Conservation (phyloP, 192 early-diverging fungal genomes). For the Mortierella claussenii region DNA sequence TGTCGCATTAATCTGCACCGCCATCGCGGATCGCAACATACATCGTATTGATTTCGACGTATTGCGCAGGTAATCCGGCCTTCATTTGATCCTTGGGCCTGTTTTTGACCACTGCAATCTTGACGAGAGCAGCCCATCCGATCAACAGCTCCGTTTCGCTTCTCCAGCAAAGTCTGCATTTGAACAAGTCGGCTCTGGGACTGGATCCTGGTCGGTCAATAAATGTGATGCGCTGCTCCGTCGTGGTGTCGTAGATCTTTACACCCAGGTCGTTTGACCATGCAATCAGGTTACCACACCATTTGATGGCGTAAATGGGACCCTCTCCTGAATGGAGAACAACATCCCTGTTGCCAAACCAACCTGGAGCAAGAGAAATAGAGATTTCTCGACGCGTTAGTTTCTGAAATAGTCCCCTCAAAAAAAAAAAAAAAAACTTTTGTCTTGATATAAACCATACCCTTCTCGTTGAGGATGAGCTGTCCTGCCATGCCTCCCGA, state of each 20-base stretch:
- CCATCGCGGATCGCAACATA: constrained; percentile 19
- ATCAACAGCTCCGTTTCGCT: constrained; percentile 80
- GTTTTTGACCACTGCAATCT: constrained; percentile 81
- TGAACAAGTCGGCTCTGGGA: constrained; percentile 84
- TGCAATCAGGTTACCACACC: constrained; percentile 86
- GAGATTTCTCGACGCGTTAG: neutral
- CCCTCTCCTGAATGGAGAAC: constrained; percentile 91
- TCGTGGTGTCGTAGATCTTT: constrained; percentile 82
- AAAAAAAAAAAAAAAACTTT: neutral
- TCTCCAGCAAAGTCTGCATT: constrained; percentile 89
- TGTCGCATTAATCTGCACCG: neutral
- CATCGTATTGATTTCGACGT: constrained; percentile 68
- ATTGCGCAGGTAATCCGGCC: constrained; percentile 53
- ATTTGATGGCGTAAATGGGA: constrained; percentile 86
- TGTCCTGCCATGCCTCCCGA: constrained; percentile 93
- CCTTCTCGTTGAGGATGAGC: constrained; percentile 88
- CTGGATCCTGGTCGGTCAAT: constrained; percentile 82
- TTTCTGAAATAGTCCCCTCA: no score
- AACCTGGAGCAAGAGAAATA: constrained; percentile 55
- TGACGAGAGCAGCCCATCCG: constrained; percentile 96
- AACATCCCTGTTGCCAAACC: constrained; percentile 87
- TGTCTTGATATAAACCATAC: constrained; percentile 18
- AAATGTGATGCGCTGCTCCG: constrained; percentile 81
- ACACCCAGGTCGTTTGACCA: constrained; percentile 96
- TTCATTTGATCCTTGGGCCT: constrained; percentile 43